A percentile compares a stretch with the other conserved stretches of the same genome.
phyloP scores from a whole-genome alignment of 371 early-diverging fungal species.

The Amoeboaphelidium protococcarum region DNA sequence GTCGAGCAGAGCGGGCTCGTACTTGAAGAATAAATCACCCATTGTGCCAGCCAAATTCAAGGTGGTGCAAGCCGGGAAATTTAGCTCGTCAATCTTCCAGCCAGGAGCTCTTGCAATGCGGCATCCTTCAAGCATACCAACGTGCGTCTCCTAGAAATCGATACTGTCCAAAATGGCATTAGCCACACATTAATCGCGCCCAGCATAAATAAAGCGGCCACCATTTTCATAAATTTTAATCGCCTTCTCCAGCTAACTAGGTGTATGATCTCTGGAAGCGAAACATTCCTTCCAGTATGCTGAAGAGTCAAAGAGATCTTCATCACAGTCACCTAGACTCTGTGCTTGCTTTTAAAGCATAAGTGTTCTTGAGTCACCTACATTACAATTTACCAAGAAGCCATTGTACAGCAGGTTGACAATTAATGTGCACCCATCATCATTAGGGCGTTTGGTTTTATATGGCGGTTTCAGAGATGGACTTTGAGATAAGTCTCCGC shows the following conservation, averaged over 20 bases:
- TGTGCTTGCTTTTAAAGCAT: no score
- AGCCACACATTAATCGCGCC: background rate
- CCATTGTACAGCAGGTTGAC: slow-evolving; percentile 36
- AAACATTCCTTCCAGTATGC: background rate
- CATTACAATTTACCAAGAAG: slow-evolving; percentile 48
- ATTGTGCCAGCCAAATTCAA: background rate
- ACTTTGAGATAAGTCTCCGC: background rate
- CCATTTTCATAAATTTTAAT: background rate
- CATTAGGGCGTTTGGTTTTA: slow-evolving; percentile 3
- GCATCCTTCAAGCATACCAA: background rate
- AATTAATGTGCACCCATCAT: slow-evolving; percentile 55
- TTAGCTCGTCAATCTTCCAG: background rate
- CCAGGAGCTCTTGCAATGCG: background rate
- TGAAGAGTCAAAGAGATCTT: no score
- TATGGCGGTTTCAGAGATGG: background rate
- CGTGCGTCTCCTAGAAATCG: background rate
- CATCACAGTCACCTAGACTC: no score
- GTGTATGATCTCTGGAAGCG: background rate
- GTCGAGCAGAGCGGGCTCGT: background rate
- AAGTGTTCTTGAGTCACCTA: slow-evolving; percentile 56
- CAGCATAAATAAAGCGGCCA: background rate
- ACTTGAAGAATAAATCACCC: background rate
- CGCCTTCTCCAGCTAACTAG: background rate
- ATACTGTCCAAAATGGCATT: background rate
- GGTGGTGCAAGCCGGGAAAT: background rate